phyloP scores from a whole-genome alignment of 1,284 basidiomycete genomes.

The Ganoderma resinaceum region DNA sequence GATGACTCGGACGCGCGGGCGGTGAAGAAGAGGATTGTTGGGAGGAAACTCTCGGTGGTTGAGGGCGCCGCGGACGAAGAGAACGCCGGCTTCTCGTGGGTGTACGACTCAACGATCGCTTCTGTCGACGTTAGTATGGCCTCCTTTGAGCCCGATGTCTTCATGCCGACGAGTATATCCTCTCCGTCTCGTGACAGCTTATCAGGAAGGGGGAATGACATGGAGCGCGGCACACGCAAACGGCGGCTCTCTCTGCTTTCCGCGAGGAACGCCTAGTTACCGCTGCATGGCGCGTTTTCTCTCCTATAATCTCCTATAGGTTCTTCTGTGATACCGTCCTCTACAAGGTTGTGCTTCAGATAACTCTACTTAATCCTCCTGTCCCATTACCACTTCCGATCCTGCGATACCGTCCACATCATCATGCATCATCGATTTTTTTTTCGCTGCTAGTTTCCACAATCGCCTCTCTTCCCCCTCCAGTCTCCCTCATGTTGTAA shows the following conservation, averaged over 20 bases:
- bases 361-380: background rate
- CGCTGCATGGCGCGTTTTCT: too few relatives aligned
- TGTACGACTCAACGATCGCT: conserved; percentile 24
- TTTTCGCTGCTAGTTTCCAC: background rate
- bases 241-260: conserved; percentile 26
- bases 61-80: conserved; percentile 9
- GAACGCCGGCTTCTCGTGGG: conserved; percentile 16
- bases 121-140: conserved; percentile 15
- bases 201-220: background rate
- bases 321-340: background rate
- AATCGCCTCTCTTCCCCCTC: background rate
- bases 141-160: background rate
- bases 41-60: conserved; percentile 22
- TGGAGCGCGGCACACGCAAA: conserved; percentile 18
- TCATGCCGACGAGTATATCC: background rate
- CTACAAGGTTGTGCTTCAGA: background rate
- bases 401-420: background rate
- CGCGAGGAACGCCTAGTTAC: conserved; percentile 12
- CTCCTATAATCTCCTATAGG: background rate
- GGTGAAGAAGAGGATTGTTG: conserved; percentile 28
- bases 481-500: background rate
- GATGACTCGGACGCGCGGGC: conserved; percentile 17
- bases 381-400: background rate
- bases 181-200: conserved; percentile 11
- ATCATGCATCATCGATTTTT: background rate